Conservation (phyloP, 1,284 basidiomycete genomes). For the Trametes sp. region DNA sequence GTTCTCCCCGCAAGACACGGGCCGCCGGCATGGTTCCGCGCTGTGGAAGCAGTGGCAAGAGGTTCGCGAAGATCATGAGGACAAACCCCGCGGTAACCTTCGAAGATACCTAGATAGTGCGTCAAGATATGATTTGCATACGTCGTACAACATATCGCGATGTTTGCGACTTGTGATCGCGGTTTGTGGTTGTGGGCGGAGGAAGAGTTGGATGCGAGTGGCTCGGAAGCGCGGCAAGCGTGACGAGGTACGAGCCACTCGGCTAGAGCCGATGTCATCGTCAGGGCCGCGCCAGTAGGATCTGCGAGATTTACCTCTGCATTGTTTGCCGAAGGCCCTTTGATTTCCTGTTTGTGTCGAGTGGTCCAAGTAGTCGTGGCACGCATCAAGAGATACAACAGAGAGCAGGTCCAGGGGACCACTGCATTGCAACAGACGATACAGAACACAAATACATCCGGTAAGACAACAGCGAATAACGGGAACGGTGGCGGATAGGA, state of each 20-base stretch:
- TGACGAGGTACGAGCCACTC: conserved; percentile 3
- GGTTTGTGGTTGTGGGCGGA: conserved; percentile 2
- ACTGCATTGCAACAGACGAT: conserved; percentile 10
- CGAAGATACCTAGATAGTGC: background rate
- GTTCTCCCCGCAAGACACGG: background rate
- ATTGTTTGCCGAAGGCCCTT: too few relatives aligned
- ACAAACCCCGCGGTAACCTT: background rate
- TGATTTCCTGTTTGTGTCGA: too few relatives aligned
- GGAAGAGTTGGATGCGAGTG: background rate
- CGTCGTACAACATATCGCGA: background rate
- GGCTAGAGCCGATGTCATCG: conserved; percentile 9
- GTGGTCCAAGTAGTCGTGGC: background rate
- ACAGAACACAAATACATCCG: conserved; percentile 13
- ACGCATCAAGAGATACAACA: background rate
- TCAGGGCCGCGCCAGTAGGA: background rate
- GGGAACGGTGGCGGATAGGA: background rate
- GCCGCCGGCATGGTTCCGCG: background rate
- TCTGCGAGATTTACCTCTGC: background rate
- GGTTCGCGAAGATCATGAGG: conserved; percentile 19
- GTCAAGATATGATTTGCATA: too few relatives aligned
- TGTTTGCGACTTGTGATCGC: background rate
- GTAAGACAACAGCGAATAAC: conserved; percentile 8
- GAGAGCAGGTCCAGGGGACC: conserved; percentile 7
- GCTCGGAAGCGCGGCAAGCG: background rate
- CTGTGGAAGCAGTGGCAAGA: background rate